These are phyloP conservation scores for Baudoinia panamericana DNA, from an alignment of 495 filamentous ascomycete species.

Conservation along the genomic window DNA sequence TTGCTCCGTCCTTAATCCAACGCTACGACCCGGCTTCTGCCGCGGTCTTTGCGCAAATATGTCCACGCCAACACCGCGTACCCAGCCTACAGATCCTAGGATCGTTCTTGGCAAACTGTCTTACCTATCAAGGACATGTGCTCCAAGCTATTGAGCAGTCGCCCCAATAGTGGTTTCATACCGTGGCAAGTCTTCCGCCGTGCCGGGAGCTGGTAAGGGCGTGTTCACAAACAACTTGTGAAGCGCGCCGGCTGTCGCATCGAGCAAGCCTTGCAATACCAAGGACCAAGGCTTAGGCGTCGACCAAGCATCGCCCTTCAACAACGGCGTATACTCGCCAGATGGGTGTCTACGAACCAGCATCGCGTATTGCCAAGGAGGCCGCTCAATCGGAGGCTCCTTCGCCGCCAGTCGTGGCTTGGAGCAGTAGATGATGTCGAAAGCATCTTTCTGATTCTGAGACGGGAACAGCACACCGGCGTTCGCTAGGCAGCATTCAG, in stretches of 20 bases:
- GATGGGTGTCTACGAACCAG: conserved; percentile 1
- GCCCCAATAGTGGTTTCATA: no score
- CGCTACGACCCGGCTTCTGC: no score
- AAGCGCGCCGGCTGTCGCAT: not conserved
- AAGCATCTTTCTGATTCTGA: not conserved
- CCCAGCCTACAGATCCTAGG: no score
- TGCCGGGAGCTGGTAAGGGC: not conserved
- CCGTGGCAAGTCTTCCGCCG: not conserved
- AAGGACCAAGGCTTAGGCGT: not conserved
- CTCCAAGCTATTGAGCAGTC: no score
- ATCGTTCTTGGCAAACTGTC: no score
- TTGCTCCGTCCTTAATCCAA: no score
- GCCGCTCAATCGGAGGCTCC: no score
- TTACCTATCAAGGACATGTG: no score
- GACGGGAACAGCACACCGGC: conserved; percentile 6
- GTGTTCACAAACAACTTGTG: not conserved
- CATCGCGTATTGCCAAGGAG: conserved; percentile 11
- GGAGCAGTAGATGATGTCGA: conserved; percentile 1
- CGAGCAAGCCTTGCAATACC: conserved; percentile 8
- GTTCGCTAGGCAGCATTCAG: not conserved
- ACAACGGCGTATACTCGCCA: not conserved
- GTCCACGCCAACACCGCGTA: no score
- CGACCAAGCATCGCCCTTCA: conserved; percentile 1
- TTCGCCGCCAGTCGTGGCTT: not conserved
- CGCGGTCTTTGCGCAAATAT: no score